phyloP scores from a whole-genome alignment of 257 asterid species.

The Solanum chiquidenum region DNA sequence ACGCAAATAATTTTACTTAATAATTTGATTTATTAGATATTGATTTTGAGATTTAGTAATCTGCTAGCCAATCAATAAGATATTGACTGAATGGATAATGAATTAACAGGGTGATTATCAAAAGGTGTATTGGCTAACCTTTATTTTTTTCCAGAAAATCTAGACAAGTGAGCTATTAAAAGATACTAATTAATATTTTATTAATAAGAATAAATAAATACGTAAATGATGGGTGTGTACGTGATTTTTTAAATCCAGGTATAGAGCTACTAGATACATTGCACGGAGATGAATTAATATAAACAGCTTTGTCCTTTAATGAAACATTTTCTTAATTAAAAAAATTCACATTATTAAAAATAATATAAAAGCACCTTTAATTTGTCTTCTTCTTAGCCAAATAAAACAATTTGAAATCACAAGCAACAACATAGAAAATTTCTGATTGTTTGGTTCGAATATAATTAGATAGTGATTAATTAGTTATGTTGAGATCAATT shows the following conservation, averaged over 20 bases:
- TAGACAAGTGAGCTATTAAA: not conserved
- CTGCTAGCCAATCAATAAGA: no score
- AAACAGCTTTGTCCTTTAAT: slow-evolving; percentile 8
- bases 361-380: not conserved
- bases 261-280: not conserved
- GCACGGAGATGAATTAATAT: not conserved
- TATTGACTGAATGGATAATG: not conserved
- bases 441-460: not conserved
- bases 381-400: slow-evolving; percentile 6
- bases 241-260: not conserved
- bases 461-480: not conserved
- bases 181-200: not conserved
- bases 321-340: not conserved
- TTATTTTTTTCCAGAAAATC: not conserved
- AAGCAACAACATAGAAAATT: not conserved
- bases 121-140: no score
- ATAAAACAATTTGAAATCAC: not conserved
- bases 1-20: no score
- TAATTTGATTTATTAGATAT: not conserved
- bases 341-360: not conserved
- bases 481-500: not conserved
- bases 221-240: slow-evolving; percentile 1
- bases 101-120: no score
- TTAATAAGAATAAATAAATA: not conserved
- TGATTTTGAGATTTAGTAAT: no score